A percentile compares a stretch with the other conserved stretches of the same genome.
Evolutionary conservation across 139 green algal genomes (phyloP).

Genomic region (Closterium sp.): DNA sequence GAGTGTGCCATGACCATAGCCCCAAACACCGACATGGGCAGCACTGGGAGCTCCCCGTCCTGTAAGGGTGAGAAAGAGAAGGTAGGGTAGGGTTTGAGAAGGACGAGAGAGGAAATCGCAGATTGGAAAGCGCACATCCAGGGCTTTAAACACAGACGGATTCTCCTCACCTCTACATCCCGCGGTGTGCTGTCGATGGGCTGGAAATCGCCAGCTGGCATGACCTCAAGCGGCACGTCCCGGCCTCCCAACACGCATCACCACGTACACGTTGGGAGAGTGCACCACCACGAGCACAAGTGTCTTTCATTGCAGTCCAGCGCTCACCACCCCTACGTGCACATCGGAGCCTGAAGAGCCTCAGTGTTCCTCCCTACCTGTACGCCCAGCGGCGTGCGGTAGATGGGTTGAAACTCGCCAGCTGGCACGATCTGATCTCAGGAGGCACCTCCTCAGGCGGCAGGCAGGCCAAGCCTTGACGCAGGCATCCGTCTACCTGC

Average conservation of each 20-base stretch:
- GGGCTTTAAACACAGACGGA: constrained; percentile 51
- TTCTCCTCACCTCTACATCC: constrained; percentile 44
- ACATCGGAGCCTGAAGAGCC: too few relatives aligned
- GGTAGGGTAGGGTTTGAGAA: neutral
- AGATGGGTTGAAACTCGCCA: constrained; percentile 58
- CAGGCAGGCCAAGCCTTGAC: neutral
- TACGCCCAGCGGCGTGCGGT: constrained; percentile 55
- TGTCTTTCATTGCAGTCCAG: neutral
- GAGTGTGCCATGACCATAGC: constrained; percentile 52
- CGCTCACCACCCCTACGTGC: too few relatives aligned
- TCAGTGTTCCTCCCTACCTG: constrained; percentile 10
- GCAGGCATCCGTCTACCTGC: neutral
- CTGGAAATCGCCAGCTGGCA: constrained; percentile 53
- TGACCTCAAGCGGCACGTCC: neutral
- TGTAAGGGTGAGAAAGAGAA: neutral
- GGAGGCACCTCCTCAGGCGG: neutral
- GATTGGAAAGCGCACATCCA: too few relatives aligned
- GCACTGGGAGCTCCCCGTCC: constrained; percentile 55
- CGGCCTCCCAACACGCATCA: too few relatives aligned
- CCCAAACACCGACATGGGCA: constrained; percentile 59
- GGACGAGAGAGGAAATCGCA: neutral
- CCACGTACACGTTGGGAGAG: neutral
- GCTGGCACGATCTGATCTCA: constrained; percentile 14
- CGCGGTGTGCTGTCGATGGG: constrained; percentile 54
- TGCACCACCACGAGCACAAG: neutral